These are phyloP conservation scores for Pisolithus orientalis DNA, from an alignment of 768 basidiomycete genomes.

Conservation along the genomic window DNA sequence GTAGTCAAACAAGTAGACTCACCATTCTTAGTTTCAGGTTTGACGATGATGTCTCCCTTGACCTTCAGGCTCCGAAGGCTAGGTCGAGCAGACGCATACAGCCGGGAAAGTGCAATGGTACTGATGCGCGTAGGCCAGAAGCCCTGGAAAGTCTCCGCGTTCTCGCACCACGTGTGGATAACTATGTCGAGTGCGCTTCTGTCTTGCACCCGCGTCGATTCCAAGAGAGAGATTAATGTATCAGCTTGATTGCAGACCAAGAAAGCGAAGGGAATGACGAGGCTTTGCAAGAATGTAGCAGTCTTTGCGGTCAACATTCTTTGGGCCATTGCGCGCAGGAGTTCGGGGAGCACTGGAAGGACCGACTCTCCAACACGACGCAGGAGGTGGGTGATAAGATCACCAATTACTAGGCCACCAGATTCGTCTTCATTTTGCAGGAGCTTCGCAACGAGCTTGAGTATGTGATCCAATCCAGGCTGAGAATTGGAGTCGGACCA, in stretches of 20 bases:
- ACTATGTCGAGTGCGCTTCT: constrained; percentile 77
- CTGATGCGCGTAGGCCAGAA: constrained; percentile 90
- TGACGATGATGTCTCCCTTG: constrained; percentile 89
- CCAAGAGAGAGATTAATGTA: constrained; percentile 70
- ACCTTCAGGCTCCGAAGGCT: constrained; percentile 65
- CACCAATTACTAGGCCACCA: constrained; percentile 88
- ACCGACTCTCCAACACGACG: constrained; percentile 77
- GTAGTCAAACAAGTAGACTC: constrained; percentile 27
- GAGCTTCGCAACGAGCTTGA: constrained; percentile 71
- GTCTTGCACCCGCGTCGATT: constrained; percentile 53
- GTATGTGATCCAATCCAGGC: constrained; percentile 68
- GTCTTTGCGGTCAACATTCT: constrained; percentile 84
- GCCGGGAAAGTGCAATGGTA: constrained; percentile 70
- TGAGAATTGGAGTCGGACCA: constrained; percentile 68
- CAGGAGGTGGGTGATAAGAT: constrained; percentile 89
- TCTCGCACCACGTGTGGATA: constrained; percentile 93
- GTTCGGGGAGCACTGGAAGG: constrained; percentile 78
- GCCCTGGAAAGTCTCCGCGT: constrained; percentile 89
- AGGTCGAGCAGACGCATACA: constrained; percentile 62
- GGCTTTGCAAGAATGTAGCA: constrained; percentile 87
- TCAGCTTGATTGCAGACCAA: constrained; percentile 84
- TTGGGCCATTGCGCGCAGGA: constrained; percentile 76
- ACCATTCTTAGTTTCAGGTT: constrained; percentile 77
- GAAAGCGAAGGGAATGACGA: constrained; percentile 92
- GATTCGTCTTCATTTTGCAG: constrained; percentile 82